phyloP scores from a whole-genome alignment of 2,329 filamentous ascomycete species.

The Aspergillus sojae region DNA sequence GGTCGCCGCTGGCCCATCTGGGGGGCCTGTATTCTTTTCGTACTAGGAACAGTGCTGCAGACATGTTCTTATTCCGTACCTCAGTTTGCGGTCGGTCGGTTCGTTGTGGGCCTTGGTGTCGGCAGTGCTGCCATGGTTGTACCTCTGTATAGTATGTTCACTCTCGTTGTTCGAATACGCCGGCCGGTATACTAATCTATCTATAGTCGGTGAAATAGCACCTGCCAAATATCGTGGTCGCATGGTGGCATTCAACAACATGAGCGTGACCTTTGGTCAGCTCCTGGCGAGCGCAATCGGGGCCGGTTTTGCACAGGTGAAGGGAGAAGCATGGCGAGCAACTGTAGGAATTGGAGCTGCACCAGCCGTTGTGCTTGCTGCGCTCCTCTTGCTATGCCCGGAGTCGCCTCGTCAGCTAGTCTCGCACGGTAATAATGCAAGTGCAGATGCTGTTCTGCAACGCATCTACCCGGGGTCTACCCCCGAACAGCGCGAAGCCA shows the following conservation, averaged over 20 bases:
- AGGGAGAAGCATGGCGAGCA: not conserved
- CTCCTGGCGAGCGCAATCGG: not conserved
- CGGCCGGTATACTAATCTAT: not conserved
- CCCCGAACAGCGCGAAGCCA: not conserved
- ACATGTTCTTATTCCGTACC: conserved; percentile 38
- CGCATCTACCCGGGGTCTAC: not conserved
- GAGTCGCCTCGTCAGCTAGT: not conserved
- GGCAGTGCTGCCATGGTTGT: conserved; percentile 52
- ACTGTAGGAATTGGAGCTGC: not conserved
- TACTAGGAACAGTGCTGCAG: conserved; percentile 40
- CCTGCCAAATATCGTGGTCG: not conserved
- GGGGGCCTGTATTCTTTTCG: conserved; percentile 41
- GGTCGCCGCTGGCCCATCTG: conserved; percentile 68
- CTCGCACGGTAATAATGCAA: not conserved
- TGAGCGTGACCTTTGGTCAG: conserved; percentile 2
- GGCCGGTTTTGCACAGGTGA: not conserved
- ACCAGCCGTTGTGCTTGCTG: not conserved
- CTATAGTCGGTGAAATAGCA: conserved; percentile 1
- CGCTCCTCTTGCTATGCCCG: not conserved
- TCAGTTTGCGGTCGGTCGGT: conserved; percentile 48
- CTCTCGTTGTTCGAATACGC: no score
- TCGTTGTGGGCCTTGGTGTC: conserved; percentile 54
- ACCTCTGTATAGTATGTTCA: conserved; percentile 26
- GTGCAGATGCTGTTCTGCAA: not conserved
- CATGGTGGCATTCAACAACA: conserved; percentile 2